A percentile compares a stretch with the other conserved stretches of the same genome.
Evolutionary conservation across 176 grass and related monocot genomes (phyloP).

Genomic region (Carex pumila): DNA sequence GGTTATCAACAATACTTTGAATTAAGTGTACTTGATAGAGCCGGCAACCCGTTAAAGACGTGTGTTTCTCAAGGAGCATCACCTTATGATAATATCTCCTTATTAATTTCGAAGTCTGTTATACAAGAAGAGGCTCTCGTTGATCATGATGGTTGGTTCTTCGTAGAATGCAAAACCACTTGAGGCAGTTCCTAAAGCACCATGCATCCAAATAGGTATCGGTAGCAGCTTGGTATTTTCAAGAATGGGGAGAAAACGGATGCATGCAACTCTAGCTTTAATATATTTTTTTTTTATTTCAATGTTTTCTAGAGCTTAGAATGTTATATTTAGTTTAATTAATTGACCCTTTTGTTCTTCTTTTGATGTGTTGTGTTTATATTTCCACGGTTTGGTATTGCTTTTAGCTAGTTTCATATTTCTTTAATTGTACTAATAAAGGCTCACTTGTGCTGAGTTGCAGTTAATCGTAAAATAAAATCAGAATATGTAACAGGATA

Average conservation of each 20-base stretch:
- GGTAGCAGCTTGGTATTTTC: slow-evolving; percentile 11
- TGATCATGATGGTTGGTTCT: neutral
- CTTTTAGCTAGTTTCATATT: no score
- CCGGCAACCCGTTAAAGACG: neutral
- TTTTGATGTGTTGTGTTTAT: no score
- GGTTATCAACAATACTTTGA: neutral
- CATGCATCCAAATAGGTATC: neutral
- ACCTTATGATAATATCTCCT: neutral
- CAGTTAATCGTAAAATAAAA: no score
- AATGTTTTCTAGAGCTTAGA: no score
- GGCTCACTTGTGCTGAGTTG: no score
- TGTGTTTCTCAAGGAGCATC: neutral
- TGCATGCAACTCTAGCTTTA: neutral
- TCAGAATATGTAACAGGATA: no score
- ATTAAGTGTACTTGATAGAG: neutral
- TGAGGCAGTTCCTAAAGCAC: neutral
- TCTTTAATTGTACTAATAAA: no score
- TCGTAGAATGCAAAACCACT: neutral
- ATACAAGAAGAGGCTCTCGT: slow-evolving; percentile 2
- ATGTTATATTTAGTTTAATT: no score
- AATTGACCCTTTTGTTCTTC: no score
- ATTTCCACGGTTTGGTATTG: no score
- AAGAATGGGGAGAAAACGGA: slow-evolving; percentile 2
- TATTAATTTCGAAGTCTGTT: neutral
- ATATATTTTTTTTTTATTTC: no score